phyloP scores from a whole-genome alignment of 2,329 filamentous ascomycete species.

The Sarocladium oryzae region DNA sequence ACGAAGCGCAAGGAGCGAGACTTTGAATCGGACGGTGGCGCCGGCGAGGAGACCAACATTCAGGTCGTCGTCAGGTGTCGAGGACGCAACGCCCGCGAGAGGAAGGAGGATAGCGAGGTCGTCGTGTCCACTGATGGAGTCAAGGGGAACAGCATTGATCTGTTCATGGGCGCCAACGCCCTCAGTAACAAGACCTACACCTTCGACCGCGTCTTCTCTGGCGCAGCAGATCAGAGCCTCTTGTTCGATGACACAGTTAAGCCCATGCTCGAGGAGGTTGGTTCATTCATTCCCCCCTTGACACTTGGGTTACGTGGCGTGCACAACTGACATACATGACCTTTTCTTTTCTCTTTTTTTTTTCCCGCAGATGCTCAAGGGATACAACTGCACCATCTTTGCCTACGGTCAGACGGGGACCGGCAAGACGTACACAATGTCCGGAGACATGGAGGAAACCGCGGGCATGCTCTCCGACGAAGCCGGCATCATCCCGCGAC shows the following conservation, averaged over 20 bases:
- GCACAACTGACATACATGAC: too few relatives aligned
- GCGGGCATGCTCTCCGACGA: slow-evolving; percentile 81
- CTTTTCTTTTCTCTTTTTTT: too few relatives aligned
- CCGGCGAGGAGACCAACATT: slow-evolving; percentile 85
- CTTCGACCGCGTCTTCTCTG: slow-evolving; percentile 96
- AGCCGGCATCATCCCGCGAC: slow-evolving; percentile 91
- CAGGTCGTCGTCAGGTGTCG: slow-evolving; percentile 94
- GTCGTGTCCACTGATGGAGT: slow-evolving; percentile 85
- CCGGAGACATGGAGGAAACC: slow-evolving; percentile 88
- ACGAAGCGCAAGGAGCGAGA: slow-evolving; percentile 84
- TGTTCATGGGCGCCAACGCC: slow-evolving; percentile 89
- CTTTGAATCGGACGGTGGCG: slow-evolving; percentile 59
- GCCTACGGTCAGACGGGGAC: slow-evolving; percentile 98
- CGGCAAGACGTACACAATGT: slow-evolving; percentile 99
- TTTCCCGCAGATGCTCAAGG: slow-evolving; percentile 69
- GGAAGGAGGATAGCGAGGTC: slow-evolving; percentile 89
- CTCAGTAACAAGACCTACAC: slow-evolving; percentile 93
- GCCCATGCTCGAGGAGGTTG: slow-evolving; percentile 85
- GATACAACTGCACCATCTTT: slow-evolving; percentile 98
- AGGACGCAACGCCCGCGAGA: slow-evolving; percentile 86
- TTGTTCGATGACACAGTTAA: slow-evolving; percentile 93
- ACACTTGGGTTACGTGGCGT: too few relatives aligned
- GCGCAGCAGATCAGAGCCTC: slow-evolving; percentile 87
- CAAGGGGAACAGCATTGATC: slow-evolving; percentile 73
- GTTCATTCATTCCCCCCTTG: slow-evolving; percentile 10